Evolutionary conservation across 169 alveolate species (phyloP).

Genomic region (Eimeria maxima): DNA sequence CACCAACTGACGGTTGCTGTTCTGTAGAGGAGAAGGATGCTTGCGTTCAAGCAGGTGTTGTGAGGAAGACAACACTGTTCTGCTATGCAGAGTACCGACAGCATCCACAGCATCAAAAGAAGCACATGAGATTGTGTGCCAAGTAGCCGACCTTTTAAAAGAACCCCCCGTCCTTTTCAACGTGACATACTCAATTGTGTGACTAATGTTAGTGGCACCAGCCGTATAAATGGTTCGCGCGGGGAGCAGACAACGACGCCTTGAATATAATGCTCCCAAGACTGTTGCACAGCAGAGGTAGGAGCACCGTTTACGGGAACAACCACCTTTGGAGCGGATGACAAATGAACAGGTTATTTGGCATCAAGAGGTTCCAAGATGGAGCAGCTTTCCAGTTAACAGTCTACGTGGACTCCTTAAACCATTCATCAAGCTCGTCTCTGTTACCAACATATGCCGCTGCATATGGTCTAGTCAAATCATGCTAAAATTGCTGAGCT

Average conservation of each 20-base stretch:
- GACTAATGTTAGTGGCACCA: not conserved
- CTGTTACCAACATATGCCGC: too few relatives aligned
- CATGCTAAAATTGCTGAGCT: too few relatives aligned
- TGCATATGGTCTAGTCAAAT: too few relatives aligned
- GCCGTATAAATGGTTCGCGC: not conserved
- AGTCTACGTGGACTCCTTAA: too few relatives aligned
- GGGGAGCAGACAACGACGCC: too few relatives aligned
- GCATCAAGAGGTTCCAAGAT: too few relatives aligned
- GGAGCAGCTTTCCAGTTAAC: too few relatives aligned
- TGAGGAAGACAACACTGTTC: not conserved
- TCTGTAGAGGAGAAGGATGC: not conserved
- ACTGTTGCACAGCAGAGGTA: not conserved
- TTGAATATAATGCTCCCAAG: not conserved
- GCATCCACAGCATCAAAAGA: not conserved
- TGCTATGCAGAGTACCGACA: not conserved
- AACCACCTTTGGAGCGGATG: too few relatives aligned
- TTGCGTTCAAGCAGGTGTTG: not conserved
- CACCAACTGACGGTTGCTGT: not conserved
- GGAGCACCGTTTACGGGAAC: not conserved
- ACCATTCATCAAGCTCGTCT: too few relatives aligned
- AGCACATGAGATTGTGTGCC: not conserved
- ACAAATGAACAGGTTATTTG: too few relatives aligned
- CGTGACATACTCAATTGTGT: not conserved
- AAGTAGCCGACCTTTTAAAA: not conserved
- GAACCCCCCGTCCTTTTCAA: not conserved